Conservation (phyloP, 2,329 filamentous ascomycete genomes). For the Mycosphaerella arachidis region DNA sequence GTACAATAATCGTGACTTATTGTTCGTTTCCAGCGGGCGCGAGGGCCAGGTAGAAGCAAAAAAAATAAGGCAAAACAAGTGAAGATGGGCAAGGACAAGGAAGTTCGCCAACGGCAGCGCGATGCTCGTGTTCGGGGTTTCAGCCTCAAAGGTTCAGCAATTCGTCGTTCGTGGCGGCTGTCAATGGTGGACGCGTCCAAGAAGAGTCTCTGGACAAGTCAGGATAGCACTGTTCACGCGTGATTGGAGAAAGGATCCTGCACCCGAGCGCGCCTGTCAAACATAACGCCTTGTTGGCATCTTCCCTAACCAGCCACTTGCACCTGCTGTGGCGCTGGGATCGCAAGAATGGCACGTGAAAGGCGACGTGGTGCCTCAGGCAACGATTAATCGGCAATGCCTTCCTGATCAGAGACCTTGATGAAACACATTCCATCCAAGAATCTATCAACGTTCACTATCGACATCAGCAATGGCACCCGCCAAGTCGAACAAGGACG, state of each 20-base stretch:
- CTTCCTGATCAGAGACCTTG: background rate
- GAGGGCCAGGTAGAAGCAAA: background rate
- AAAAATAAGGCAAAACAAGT: background rate
- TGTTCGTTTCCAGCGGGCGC: background rate
- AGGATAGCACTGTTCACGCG: background rate
- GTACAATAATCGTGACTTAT: background rate
- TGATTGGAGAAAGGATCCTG: background rate
- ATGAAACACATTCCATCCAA: background rate
- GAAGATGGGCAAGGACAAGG: background rate
- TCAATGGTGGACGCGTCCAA: background rate
- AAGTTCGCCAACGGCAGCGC: background rate
- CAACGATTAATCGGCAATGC: background rate
- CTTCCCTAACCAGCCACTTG: background rate
- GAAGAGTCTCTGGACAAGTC: background rate
- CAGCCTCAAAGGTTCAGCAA: background rate
- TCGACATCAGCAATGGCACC: background rate
- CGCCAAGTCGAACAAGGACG: background rate
- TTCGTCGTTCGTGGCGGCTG: background rate
- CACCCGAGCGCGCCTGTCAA: background rate
- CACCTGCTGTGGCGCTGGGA: background rate
- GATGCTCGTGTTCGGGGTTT: background rate
- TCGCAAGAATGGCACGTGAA: background rate
- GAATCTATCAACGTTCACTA: background rate
- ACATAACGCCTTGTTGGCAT: background rate
- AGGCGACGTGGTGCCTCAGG: background rate